Base-by-base conservation (phyloP, 2,329 filamentous ascomycete species). In the Calonectria ilicicola region DNA sequence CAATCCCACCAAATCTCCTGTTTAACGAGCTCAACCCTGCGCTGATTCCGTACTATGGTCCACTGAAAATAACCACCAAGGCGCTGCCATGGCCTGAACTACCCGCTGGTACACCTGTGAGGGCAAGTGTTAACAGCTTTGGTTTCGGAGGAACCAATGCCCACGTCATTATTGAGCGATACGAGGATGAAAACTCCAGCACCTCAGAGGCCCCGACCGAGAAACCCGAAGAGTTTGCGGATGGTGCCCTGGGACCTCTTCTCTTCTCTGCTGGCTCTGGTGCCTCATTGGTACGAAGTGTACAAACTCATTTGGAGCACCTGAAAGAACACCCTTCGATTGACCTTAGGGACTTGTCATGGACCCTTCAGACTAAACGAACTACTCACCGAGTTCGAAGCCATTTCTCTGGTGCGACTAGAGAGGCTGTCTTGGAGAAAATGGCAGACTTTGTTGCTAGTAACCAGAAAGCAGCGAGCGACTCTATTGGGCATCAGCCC, bases 111-210 rank as follows among this genome's bases (percentile, higher is more conserved):
- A 69, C 35, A 0, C 67, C 65, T 5, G 65, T 68, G 3, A 75
- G 80, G 1, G 79, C 73, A 1, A 80, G 77, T 58, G 74, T 82
- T 40, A 82, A 82, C 68, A 78, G 78, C 17, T 82, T 76, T 47
- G 86, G 86, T 1, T 87, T 85, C 58, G 86, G 84, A 21, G 85
- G 83, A 29, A 84, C 86, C n/a, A 88, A 87, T 72, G 84, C 83
- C 2, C 86, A 87, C 68, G 81, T 82, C 0, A 84, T 88, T 12
- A 72, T 86, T 8, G 83, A 83, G 58, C 15, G 58, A 10, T 63
- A 46, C 26, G 40, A 63, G 6, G 35, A 40, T 40, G 53, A 8
- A 26, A 60, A 17, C 53, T 19, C n/a, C 12, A 17, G 21, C 21
- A 17, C 12, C 21, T 12, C 53, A 19, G 32, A 40, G 19, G 35